These are phyloP conservation scores for Sechiopsis laciniata DNA, from an alignment of 306 rosid species.

Conservation along the genomic window DNA sequence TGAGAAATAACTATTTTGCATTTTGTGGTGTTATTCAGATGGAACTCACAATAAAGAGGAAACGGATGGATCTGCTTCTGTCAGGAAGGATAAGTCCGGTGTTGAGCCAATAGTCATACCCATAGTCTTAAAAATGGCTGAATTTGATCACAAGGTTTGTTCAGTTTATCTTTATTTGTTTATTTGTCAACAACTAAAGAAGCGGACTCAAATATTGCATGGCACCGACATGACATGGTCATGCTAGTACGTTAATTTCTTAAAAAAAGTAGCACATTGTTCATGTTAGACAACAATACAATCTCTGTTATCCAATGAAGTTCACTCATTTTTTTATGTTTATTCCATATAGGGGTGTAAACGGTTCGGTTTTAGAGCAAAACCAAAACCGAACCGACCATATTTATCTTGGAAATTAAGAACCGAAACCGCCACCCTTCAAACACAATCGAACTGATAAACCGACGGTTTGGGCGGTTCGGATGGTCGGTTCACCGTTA, in stretches of 20 bases:
- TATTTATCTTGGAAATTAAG: too few species aligned
- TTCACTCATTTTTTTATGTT: too few species aligned
- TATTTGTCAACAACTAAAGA: not conserved
- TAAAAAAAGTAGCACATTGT: not conserved
- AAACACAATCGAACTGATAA: too few species aligned
- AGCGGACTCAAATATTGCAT: not conserved
- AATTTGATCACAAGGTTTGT: conserved; percentile 90
- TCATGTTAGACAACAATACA: too few species aligned
- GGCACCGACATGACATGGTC: not conserved
- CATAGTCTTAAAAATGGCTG: conserved; percentile 86
- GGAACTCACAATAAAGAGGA: conserved; percentile 40
- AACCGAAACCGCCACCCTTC: too few species aligned
- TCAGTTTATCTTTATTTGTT: conserved; percentile 19
- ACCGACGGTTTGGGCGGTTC: too few species aligned
- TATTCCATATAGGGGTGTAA: too few species aligned
- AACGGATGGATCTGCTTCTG: conserved; percentile 29
- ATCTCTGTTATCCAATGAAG: too few species aligned
- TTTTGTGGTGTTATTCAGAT: conserved; percentile 42
- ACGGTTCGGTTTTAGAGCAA: too few species aligned
- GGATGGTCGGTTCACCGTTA: too few species aligned
- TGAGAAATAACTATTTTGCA: not conserved
- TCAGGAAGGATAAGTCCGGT: conserved; percentile 60
- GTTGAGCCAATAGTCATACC: conserved; percentile 76
- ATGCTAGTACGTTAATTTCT: not conserved
- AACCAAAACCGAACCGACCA: too few species aligned